Evolutionary conservation across 192 early-diverging fungal species (phyloP).

Genomic region (Podila epigama): DNA sequence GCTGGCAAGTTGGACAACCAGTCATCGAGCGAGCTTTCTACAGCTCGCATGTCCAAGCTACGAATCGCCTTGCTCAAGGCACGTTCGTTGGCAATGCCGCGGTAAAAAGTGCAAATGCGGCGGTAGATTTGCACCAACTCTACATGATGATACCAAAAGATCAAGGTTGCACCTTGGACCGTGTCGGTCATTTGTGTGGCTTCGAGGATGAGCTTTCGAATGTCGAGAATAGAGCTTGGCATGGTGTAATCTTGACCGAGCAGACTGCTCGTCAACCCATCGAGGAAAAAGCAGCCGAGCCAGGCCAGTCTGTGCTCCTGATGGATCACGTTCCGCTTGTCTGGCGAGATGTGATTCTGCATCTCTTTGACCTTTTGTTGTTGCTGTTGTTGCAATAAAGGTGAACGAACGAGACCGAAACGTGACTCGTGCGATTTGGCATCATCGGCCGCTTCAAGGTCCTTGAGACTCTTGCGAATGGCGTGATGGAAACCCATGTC

Average conservation of each 20-base stretch:
- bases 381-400: neutral
- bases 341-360: constrained; percentile 4
- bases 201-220: constrained; percentile 30
- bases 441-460: constrained; percentile 8
- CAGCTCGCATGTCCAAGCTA: constrained; percentile 18
- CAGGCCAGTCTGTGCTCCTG: constrained; percentile 39
- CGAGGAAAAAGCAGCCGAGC: constrained; percentile 47
- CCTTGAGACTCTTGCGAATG: constrained; percentile 7
- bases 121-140: constrained; percentile 48
- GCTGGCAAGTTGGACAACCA: constrained; percentile 39
- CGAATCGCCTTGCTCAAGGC: constrained; percentile 13
- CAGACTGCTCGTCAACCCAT: constrained; percentile 42
- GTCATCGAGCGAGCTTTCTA: constrained; percentile 21
- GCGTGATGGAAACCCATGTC: constrained; percentile 66
- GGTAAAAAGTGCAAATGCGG: constrained; percentile 33
- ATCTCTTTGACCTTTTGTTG: neutral
- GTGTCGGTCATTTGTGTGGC: constrained; percentile 41
- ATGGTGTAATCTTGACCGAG: constrained; percentile 40
- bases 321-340: constrained; percentile 24
- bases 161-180: constrained; percentile 42
- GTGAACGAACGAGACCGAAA: constrained; percentile 1
- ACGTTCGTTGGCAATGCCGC: constrained; percentile 20
- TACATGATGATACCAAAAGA: constrained; percentile 48
- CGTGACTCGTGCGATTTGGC: neutral
- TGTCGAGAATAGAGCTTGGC: constrained; percentile 15